Evolutionary conservation across 306 rosid genomes (phyloP).

Genomic region (Fragaria iinumae): DNA sequence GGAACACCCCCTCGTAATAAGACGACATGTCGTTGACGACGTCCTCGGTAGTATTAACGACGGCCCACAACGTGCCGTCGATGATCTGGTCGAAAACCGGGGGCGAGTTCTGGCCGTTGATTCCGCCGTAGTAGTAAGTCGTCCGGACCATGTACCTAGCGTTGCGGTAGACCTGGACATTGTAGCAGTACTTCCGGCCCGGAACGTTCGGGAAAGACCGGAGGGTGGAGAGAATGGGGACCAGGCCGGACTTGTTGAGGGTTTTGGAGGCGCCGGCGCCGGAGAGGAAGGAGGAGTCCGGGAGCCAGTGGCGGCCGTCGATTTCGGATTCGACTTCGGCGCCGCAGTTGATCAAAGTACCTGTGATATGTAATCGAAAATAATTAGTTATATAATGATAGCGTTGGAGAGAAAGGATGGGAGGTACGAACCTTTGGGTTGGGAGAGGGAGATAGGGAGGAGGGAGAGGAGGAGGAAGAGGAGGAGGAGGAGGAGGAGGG

Average conservation of each 20-base stretch:
- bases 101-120: constrained; percentile 51
- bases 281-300: constrained; percentile 49
- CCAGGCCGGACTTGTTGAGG: constrained; percentile 27
- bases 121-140: constrained; percentile 72
- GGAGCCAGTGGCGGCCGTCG: constrained; percentile 50
- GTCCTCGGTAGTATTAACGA: constrained; percentile 70
- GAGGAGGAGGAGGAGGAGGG: constrained; percentile 17
- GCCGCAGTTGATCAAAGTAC: constrained; percentile 59
- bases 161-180: constrained; percentile 45
- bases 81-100: constrained; percentile 89
- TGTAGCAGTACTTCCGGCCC: constrained; percentile 60
- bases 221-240: constrained; percentile 49
- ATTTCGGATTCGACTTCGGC: constrained; percentile 27
- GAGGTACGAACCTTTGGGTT: constrained; percentile 45
- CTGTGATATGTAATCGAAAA: constrained; percentile 1
- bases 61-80: constrained; percentile 80
- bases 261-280: constrained; percentile 43
- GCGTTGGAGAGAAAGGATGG: background rate
- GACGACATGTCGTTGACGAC: constrained; percentile 39
- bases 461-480: constrained; percentile 15
- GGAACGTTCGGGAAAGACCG: constrained; percentile 58
- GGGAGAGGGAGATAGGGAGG: constrained; percentile 35
- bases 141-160: constrained; percentile 65
- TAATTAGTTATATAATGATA: background rate
- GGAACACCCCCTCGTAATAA: constrained; percentile 67